phyloP scores from a whole-genome alignment of 768 basidiomycete genomes.

The Serendipita vermifera region DNA sequence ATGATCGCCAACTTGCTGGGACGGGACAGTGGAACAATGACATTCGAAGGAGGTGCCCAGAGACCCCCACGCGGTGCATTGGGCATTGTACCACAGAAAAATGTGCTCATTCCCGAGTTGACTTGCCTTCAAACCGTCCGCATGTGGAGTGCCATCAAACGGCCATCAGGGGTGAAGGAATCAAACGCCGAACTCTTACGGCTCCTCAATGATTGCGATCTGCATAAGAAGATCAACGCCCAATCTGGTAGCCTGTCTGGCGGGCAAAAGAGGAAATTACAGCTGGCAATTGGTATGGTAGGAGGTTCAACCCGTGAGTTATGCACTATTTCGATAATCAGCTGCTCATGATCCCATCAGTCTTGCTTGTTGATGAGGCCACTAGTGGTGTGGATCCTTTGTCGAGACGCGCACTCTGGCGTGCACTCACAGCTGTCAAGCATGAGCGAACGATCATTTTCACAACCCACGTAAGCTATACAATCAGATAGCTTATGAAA shows the following conservation, averaged over 20 bases:
- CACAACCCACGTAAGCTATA: slow-evolving; percentile 54
- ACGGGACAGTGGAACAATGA: slow-evolving; percentile 43
- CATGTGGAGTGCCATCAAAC: slow-evolving; percentile 63
- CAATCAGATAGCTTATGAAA: background rate
- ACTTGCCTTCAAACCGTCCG: slow-evolving; percentile 59
- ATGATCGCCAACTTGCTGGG: slow-evolving; percentile 52
- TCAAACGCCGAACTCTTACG: slow-evolving; percentile 48
- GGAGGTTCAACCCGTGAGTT: slow-evolving; percentile 56
- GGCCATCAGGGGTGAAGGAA: slow-evolving; percentile 29
- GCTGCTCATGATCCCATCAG: slow-evolving; percentile 12
- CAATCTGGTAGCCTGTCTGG: slow-evolving; percentile 58
- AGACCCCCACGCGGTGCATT: slow-evolving; percentile 50
- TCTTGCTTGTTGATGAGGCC: slow-evolving; percentile 13
- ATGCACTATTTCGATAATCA: slow-evolving; percentile 6
- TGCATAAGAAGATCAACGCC: slow-evolving; percentile 52
- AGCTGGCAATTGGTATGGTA: slow-evolving; percentile 66
- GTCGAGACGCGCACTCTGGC: slow-evolving; percentile 66
- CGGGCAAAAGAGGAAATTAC: slow-evolving; percentile 72
- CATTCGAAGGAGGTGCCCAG: slow-evolving; percentile 35
- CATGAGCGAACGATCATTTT: slow-evolving; percentile 57
- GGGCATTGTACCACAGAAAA: slow-evolving; percentile 73
- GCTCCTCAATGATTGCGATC: slow-evolving; percentile 56
- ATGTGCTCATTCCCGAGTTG: slow-evolving; percentile 66
- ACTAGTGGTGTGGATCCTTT: slow-evolving; percentile 76
- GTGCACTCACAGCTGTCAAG: slow-evolving; percentile 52